Evolutionary conservation across 352 stramenopile species (phyloP), one percentile per base, ranked within the genome.

Genomic region (Phytophthora pini): DNA sequence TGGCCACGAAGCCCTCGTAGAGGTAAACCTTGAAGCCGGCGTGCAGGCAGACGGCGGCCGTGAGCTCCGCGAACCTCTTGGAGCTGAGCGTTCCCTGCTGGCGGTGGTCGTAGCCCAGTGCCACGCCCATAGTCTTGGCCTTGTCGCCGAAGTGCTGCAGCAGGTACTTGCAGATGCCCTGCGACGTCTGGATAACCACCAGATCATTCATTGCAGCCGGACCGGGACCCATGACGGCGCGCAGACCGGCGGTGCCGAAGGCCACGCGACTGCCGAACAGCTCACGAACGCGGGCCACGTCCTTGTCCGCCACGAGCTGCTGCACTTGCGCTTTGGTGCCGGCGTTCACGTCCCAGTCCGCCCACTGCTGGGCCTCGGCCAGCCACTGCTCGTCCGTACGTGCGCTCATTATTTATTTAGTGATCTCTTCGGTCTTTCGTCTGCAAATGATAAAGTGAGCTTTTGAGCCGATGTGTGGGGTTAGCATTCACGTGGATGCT

Each of bases 1-100:
- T 99, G n/a, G 93, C 82, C n/a, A 99, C 94, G 61, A 97, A 95
- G 34, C 84, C 82, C 29, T 94, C 80, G 60, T 95, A 97, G 4
- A 98, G 73, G 57, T 90, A 96, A n/a, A 98, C 93, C 51, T 91
- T 94, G 63, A 98, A 83, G 46, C 92, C 91, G 31, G 74, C 65
- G 17, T 85, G 76, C 5, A 96, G 63, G 55, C 86, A 96, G 1
- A 97, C 92, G 3, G 83, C 82, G 32, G 93, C 87, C 40, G 89
- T 87, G 66, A 97, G 83, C 57, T 89, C 70, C 0, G 90, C 93
- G 62, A 98, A 98, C 26, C 88, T 75, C 65, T 92, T 84, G 29
- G 93, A 98, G 56, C 80, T 97, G 31, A 98, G 73, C 22, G 84
- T 75, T 12, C 65, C 86, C 51, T 84, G 71, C 32, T 68, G 45